Percentiles rank a stretch among this genome's conserved stretches.
These are phyloP conservation scores for Biscogniauxia mediterranea DNA, from an alignment of 2,329 filamentous ascomycete species.

Conservation along the genomic window DNA sequence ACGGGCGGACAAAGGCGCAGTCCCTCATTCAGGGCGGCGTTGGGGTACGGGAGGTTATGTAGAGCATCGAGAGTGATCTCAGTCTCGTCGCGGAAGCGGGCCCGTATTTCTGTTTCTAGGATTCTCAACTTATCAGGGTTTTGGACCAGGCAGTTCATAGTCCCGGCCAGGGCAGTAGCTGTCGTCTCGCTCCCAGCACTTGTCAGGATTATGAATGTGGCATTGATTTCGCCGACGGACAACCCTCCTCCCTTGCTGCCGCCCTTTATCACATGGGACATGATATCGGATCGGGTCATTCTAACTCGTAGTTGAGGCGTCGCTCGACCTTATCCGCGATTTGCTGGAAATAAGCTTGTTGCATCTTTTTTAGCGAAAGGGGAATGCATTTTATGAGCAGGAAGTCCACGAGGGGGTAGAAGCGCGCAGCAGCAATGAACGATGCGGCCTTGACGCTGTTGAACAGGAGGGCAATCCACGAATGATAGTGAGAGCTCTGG, in stretches of 20 bases:
- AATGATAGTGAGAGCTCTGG: conserved; percentile 27
- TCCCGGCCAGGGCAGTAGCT: conserved; percentile 22
- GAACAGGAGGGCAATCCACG: conserved; percentile 29
- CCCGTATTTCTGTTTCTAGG: conserved; percentile 12
- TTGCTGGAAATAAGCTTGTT: conserved; percentile 21
- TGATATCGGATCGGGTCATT: conserved; percentile 32
- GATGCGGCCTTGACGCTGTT: conserved; percentile 24
- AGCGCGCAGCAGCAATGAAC: conserved; percentile 20
- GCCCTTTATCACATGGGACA: conserved; percentile 25
- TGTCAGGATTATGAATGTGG: conserved; percentile 31
- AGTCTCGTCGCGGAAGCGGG: conserved; percentile 1
- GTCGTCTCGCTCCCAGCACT: conserved; percentile 32
- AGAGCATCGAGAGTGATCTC: conserved; percentile 16
- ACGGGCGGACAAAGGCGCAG: conserved; percentile 23
- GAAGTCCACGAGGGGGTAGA: conserved; percentile 23
- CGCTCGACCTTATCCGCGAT: conserved; percentile 30
- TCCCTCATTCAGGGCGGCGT: conserved; percentile 19
- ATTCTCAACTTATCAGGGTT: conserved; percentile 15
- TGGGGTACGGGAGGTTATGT: conserved; percentile 17
- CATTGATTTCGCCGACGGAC: conserved; percentile 29
- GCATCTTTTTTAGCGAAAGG: conserved; percentile 18
- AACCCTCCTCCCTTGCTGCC: conserved; percentile 14
- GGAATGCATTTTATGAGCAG: conserved; percentile 19
- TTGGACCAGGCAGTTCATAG: conserved; percentile 22
- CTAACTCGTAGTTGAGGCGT: conserved; percentile 26